Base-by-base conservation (phyloP, 2,329 filamentous ascomycete species). In the Verticillium longisporum region DNA sequence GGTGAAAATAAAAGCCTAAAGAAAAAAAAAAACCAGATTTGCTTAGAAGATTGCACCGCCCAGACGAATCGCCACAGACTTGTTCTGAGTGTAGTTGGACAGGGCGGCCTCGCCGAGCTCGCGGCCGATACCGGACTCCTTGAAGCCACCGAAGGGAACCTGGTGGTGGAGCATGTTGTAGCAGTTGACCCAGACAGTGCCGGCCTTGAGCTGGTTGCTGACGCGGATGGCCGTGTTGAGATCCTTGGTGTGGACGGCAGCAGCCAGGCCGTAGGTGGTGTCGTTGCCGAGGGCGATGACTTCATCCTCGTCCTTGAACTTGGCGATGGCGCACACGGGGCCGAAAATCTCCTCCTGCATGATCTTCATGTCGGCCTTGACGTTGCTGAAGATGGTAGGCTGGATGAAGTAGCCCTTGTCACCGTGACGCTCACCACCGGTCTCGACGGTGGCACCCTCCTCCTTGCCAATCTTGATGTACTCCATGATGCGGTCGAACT, bases 331-430 rank as follows among this genome's bases (percentile, higher is more conserved):
- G 79, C 87, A 90, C 66, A 96, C 92, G 62, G 92, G 92, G 66
- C 92, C 92, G 74, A 96, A 96, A 74, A 96, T 95, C 80, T 96
- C 92, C 79, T 96, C 91, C 76, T 91, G 85, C 79, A 92, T 88
- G 71, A 96, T 95, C 85, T 91, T 93, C 90, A 95, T 96, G 75
- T 94, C 85, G 67, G 87, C 78, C 57, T 80, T 85, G 67, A 95
- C 91, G 71, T 92, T 87, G 75, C 85, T 87, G 83, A 96, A 96
- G 80, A 96, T 91, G 71, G 92, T 96, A 50, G 92, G 92, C 82
- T 94, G 81, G 76, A 96, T 94, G 82, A 94, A 96, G 85, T 91
- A 96, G 64, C 91, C 90, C 82, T 92, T 88, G 72, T 81, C 73
- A 63, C 91, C 91, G 76, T 88, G 88, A 68, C 89, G 88, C 69